Base-by-base conservation (phyloP, 345 rosid genomes). In the Sisymbrium altissimum region DNA sequence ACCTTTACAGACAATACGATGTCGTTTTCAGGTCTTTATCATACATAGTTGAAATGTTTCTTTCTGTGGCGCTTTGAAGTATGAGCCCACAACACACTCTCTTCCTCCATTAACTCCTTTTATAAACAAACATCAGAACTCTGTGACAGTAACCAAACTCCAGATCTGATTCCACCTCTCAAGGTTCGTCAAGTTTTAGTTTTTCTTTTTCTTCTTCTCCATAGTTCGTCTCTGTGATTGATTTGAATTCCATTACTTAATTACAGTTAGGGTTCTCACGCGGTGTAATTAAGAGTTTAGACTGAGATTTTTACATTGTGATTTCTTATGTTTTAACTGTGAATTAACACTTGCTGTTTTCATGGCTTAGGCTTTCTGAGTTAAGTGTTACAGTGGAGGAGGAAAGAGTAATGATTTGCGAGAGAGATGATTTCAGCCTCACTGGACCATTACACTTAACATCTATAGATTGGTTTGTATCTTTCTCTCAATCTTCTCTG, bases 381-480 rank as follows among this genome's bases (percentile, higher is more conserved):
- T 4, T 5, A 25, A 43, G 41, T 29, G 57, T n/a, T 33, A 54
- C 70, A 62, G 44, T 45, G 30, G 29, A 44, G 5, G 53, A 76
- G 13, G 62, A 50, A 71, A 67, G 63, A 65, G 54, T 63, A 9
- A 85, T 85, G 89, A 85, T 82, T 18, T 83, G 90, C 33, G 89
- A 89, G 69, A 87, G 86, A 82, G 94, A 92, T 69, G 79, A 70
- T 29, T 89, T 92, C 70, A 77, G 82, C 72, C 81, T 83, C 70
- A 74, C 86, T 48, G 96, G 97, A 11, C 96, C 97, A 18, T 81
- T 83, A 53, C 84, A 89, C 81, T 76, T 92, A 13, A 80, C 89
- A 57, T 9, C 78, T 41, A 11, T 92, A 57, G 92, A 92, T 79
- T 92, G 96, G 96, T 92, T 52, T 62, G 60, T 4, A 46, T 68